A percentile compares a stretch with the other conserved stretches of the same genome.
These are phyloP conservation scores for Fusarium aywerte DNA, from an alignment of 2,329 filamentous ascomycete genomes.

Conservation along the genomic window DNA sequence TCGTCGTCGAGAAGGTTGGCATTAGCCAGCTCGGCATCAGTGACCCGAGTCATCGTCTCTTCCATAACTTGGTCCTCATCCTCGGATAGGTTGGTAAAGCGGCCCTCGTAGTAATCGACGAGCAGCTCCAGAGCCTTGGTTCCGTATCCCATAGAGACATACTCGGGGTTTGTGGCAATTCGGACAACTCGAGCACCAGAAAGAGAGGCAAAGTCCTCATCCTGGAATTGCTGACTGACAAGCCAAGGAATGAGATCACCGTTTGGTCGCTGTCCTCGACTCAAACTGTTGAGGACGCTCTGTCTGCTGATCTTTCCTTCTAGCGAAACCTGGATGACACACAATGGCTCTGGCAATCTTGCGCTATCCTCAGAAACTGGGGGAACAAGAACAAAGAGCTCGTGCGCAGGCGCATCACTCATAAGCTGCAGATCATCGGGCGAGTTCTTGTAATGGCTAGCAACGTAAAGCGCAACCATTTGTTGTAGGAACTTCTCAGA, in stretches of 20 bases:
- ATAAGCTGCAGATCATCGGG: conserved; percentile 98
- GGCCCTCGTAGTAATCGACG: conserved; percentile 92
- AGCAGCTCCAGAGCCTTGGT: conserved; percentile 88
- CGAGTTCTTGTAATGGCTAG: conserved; percentile 97
- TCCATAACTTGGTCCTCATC: conserved; percentile 64
- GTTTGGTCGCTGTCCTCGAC: conserved; percentile 85
- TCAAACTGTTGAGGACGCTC: conserved; percentile 90
- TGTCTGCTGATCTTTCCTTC: conserved; percentile 95
- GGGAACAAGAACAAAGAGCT: conserved; percentile 92
- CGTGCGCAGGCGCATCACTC: conserved; percentile 96
- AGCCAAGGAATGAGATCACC: conserved; percentile 98
- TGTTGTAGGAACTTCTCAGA: conserved; percentile 97
- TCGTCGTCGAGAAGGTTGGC: conserved; percentile 84
- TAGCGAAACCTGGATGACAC: conserved; percentile 91
- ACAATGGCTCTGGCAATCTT: conserved; percentile 89
- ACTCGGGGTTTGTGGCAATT: conserved; percentile 96
- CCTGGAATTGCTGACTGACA: conserved; percentile 97
- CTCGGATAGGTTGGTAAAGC: conserved; percentile 87
- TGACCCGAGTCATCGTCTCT: conserved; percentile 79
- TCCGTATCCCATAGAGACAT: conserved; percentile 92
- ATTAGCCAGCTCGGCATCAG: conserved; percentile 82
- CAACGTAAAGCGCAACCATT: conserved; percentile 97
- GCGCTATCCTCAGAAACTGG: conserved; percentile 81
- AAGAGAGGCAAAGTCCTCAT: conserved; percentile 92
- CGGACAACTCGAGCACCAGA: conserved; percentile 93